These are phyloP conservation scores for Raphidocelis subcapitata DNA, from an alignment of 139 green algal genomes.

Conservation along the genomic window DNA sequence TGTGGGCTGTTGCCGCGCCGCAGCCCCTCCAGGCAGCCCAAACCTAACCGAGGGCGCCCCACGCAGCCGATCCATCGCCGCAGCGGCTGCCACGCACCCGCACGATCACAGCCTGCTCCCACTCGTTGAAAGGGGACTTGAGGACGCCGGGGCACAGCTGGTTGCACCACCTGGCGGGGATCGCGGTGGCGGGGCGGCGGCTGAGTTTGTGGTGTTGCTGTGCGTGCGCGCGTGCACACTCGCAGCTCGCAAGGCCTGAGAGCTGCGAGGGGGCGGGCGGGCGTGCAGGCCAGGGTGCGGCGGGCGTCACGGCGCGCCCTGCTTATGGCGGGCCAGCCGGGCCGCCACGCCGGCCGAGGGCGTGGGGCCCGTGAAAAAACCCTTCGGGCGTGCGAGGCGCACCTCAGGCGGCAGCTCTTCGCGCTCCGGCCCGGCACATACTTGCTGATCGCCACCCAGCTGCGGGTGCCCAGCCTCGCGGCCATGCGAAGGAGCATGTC, in stretches of 20 bases:
- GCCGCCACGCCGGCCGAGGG: neutral
- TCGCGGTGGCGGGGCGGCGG: neutral
- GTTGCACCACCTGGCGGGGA: conserved; percentile 54
- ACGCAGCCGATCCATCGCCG: too few species aligned
- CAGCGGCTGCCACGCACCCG: conserved; percentile 34
- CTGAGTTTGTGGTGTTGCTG: neutral
- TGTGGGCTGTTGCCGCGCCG: too few species aligned
- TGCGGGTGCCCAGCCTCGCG: conserved; percentile 50
- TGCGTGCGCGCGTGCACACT: too few species aligned
- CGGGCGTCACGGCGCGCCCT: too few species aligned
- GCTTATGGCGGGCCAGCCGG: neutral
- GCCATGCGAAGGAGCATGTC: conserved; percentile 46
- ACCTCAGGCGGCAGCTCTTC: conserved; percentile 84
- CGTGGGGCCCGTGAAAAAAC: neutral
- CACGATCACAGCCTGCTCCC: conserved; percentile 65
- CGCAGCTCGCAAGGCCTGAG: neutral
- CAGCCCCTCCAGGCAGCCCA: too few species aligned
- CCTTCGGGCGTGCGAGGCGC: neutral
- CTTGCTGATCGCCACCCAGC: conserved; percentile 77
- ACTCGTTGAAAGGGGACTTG: conserved; percentile 56
- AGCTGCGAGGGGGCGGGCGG: neutral
- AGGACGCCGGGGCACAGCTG: conserved; percentile 57
- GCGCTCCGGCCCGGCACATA: conserved; percentile 69
- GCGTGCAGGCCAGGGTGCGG: neutral
- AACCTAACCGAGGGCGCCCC: too few species aligned